Conservation (phyloP, 441 rosid genomes). For the Isatis lusitanica region DNA sequence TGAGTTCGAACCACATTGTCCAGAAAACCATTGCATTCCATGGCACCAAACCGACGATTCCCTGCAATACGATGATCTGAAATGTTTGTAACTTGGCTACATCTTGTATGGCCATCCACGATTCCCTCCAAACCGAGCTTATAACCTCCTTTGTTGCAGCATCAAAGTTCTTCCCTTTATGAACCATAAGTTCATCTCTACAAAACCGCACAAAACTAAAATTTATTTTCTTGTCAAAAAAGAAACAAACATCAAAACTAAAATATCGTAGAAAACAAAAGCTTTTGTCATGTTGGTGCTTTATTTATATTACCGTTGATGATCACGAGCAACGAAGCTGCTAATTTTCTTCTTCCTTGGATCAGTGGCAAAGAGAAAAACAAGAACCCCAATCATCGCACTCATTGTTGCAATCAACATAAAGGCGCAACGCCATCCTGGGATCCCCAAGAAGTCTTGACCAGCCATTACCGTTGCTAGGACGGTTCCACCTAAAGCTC, state of each 20-base stretch:
- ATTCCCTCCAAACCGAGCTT: constrained; percentile 62
- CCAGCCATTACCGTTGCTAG: constrained; percentile 85
- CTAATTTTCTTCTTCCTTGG: constrained; percentile 48
- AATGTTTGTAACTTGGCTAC: constrained; percentile 72
- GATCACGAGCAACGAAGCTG: neutral
- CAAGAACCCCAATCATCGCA: constrained; percentile 66
- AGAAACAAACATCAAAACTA: no score
- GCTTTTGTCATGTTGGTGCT: neutral
- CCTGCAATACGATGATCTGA: constrained; percentile 82
- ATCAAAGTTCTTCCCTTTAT: constrained; percentile 26
- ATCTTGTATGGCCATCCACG: constrained; percentile 68
- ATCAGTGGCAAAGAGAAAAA: constrained; percentile 60
- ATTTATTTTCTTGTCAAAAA: no score
- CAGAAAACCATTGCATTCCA: constrained; percentile 95
- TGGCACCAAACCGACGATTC: constrained; percentile 73
- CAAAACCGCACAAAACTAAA: constrained; percentile 13
- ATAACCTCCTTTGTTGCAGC: constrained; percentile 3
- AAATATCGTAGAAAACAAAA: no score
- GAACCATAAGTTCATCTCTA: constrained; percentile 41
- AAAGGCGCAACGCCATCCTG: constrained; percentile 89
- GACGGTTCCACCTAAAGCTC: constrained; percentile 87
- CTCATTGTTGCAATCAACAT: constrained; percentile 68
- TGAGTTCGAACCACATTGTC: constrained; percentile 91
- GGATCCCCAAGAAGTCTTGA: constrained; percentile 50
- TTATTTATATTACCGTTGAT: neutral